Evolutionary conservation across 202 grass and related monocot species (phyloP).

Genomic region (Schoenoplectus tabernaemontani): DNA sequence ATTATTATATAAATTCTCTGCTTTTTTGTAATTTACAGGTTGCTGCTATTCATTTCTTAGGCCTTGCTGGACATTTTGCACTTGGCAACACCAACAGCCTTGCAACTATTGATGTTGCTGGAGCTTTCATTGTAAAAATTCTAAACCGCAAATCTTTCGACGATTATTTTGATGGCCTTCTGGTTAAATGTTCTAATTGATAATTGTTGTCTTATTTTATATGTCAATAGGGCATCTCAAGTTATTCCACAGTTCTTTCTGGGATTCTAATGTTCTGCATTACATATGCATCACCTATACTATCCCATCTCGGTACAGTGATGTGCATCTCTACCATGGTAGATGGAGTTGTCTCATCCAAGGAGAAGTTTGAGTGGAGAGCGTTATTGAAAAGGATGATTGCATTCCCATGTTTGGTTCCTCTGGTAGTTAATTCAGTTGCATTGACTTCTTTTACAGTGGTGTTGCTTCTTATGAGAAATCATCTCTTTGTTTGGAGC

Average conservation of each 20-base stretch:
- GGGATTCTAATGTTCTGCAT: slow-evolving; percentile 87
- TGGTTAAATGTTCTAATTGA: slow-evolving; percentile 25
- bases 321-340: slow-evolving; percentile 41
- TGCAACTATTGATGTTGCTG: slow-evolving; percentile 82
- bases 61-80: slow-evolving; percentile 71
- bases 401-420: slow-evolving; percentile 57
- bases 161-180: background rate
- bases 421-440: slow-evolving; percentile 68
- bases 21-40: slow-evolving; percentile 33
- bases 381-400: slow-evolving; percentile 35
- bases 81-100: slow-evolving; percentile 94
- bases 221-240: slow-evolving; percentile 68
- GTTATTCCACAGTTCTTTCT: slow-evolving; percentile 63
- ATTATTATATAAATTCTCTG: background rate
- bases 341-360: slow-evolving; percentile 24
- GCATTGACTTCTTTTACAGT: slow-evolving; percentile 69
- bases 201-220: background rate
- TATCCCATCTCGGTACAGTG: slow-evolving; percentile 60
- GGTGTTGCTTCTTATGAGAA: slow-evolving; percentile 81
- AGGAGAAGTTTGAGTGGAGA: slow-evolving; percentile 31
- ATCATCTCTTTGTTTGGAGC: slow-evolving; percentile 95
- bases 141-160: background rate
- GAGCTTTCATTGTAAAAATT: slow-evolving; percentile 86
- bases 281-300: slow-evolving; percentile 62
- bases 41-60: slow-evolving; percentile 62